A percentile compares a stretch with the other conserved stretches of the same genome.
These are phyloP conservation scores for Cladophialophora psammophila DNA, from an alignment of 2,329 filamentous ascomycete genomes.

Conservation along the genomic window DNA sequence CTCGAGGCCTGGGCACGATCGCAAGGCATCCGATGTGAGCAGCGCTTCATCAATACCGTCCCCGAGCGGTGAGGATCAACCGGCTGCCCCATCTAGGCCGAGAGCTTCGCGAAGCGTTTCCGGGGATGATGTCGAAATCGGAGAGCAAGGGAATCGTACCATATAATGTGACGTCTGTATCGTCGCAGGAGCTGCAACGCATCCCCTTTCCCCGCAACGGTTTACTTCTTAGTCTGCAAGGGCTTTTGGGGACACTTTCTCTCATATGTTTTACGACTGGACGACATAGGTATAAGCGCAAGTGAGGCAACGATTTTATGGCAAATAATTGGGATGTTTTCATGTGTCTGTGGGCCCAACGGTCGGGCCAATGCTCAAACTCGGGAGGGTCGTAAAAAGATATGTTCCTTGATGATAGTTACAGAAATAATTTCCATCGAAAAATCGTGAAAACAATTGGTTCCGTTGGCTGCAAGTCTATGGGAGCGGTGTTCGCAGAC, in stretches of 20 bases:
- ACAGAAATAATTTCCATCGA: neutral
- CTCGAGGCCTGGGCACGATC: conserved; percentile 9
- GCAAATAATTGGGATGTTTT: conserved; percentile 4
- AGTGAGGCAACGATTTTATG: neutral
- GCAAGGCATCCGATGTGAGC: conserved; percentile 18
- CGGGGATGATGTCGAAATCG: neutral
- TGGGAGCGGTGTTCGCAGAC: no score
- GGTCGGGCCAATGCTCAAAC: neutral
- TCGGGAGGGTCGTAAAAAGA: neutral
- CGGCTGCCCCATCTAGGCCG: neutral
- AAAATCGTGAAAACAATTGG: no score
- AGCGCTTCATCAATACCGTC: conserved; percentile 7
- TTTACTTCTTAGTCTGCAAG: neutral
- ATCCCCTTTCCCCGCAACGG: neutral
- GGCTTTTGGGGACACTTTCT: conserved; percentile 3
- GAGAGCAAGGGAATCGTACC: neutral
- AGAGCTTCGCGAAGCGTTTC: conserved; percentile 9
- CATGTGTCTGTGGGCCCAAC: neutral
- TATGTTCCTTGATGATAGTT: neutral
- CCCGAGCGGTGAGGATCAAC: neutral
- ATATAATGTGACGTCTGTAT: neutral
- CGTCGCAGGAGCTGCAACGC: neutral
- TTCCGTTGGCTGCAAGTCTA: no score
- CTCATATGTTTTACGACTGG: conserved; percentile 10
- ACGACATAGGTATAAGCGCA: conserved; percentile 2